These are phyloP conservation scores for Lipomyces oligophaga DNA, from an alignment of 805 yeast genomes.

Conservation along the genomic window DNA sequence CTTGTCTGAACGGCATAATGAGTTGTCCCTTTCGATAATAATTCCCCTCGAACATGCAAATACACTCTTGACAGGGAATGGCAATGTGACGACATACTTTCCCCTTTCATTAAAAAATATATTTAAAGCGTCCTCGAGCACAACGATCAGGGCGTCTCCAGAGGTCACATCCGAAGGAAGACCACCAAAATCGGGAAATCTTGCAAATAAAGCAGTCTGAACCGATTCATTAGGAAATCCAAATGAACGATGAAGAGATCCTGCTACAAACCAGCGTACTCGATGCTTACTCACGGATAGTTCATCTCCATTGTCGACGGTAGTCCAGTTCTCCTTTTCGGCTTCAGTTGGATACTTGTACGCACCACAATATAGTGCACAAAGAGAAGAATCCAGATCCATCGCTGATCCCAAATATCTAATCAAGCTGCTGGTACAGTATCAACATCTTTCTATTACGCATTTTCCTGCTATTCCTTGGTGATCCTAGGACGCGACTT, in stretches of 20 bases:
- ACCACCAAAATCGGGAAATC: not conserved
- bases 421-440: no score
- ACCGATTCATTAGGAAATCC: constrained; percentile 48
- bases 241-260: constrained; percentile 47
- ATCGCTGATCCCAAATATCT: no score
- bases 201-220: constrained; percentile 58
- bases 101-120: constrained; percentile 61
- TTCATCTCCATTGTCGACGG: constrained; percentile 32
- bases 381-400: no score
- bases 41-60: constrained; percentile 67
- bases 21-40: constrained; percentile 57
- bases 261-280: constrained; percentile 51
- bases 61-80: constrained; percentile 60
- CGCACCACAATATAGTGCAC: not conserved
- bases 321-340: not conserved
- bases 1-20: no score
- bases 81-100: constrained; percentile 58
- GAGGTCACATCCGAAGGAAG: not conserved
- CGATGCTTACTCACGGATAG: constrained; percentile 41
- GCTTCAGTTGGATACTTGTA: not conserved
- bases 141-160: constrained; percentile 50
- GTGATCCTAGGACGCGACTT: no score
- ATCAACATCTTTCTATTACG: no score
- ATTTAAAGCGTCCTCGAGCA: constrained; percentile 57
- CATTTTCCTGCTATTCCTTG: no score